phyloP scores from a whole-genome alignment of 306 rosid genomes.

The barrel medic (Medicago truncatula) region MtrunA17r5.0-ANR NC_053044.1:41942501-41943000 shows the following conservation, averaged over 20 bases:
- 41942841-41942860: conserved; percentile 26
- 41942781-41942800: background rate
- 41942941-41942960: conserved; percentile 96
- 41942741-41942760: conserved; percentile 18
- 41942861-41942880: conserved; percentile 37
- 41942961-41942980: conserved; percentile 96
- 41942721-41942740: conserved; percentile 8
- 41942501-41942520: conserved; percentile 50
- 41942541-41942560: conserved; percentile 52
- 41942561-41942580: conserved; percentile 66
- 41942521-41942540: conserved; percentile 56
- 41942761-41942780: conserved; percentile 11
- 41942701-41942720: conserved; percentile 95
- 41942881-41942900: conserved; percentile 77
- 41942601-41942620: conserved; percentile 78
- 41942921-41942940: conserved; percentile 92
- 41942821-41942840: conserved; percentile 34
- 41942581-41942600: conserved; percentile 91
- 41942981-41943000: conserved; percentile 57
- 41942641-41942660: conserved; percentile 89
- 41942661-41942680: conserved; percentile 71
- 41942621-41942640: conserved; percentile 89
- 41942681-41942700: conserved; percentile 86
- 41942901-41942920: conserved; percentile 82
- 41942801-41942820: conserved; percentile 11